phyloP scores from a whole-genome alignment of 2,329 filamentous ascomycete species.

The Nothopassalora personata region DNA sequence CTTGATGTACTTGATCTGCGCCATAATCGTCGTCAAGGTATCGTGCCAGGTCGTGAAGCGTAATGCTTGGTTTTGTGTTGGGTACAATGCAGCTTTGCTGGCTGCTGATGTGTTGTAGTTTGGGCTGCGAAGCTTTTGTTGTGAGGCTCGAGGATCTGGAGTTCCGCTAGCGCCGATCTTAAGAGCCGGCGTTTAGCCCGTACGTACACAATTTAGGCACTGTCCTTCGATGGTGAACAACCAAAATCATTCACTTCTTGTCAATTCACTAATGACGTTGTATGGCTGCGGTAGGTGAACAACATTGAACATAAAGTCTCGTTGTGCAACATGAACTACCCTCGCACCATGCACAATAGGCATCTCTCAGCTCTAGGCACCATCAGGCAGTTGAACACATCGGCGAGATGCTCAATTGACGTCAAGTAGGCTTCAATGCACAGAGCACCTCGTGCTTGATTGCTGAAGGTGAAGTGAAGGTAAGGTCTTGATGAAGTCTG shows the following conservation, averaged over 20 bases:
- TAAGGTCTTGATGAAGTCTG: neutral
- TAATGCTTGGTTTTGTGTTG: neutral
- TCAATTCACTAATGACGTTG: too few species aligned
- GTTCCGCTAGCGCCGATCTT: neutral
- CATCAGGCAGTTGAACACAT: neutral
- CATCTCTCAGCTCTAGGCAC: neutral
- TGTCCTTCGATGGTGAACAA: too few species aligned
- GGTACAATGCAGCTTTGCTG: neutral
- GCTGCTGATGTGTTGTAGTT: neutral
- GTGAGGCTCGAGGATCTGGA: neutral
- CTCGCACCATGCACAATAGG: neutral
- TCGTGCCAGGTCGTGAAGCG: neutral
- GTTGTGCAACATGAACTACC: neutral
- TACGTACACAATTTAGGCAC: too few species aligned
- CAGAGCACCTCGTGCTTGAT: too few species aligned
- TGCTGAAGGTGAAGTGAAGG: too few species aligned
- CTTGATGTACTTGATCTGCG: conserved; percentile 30
- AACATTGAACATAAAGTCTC: neutral
- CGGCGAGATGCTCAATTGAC: neutral
- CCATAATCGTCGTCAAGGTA: conserved; percentile 16
- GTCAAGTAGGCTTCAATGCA: too few species aligned
- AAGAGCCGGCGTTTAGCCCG: neutral
- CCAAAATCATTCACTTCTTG: too few species aligned
- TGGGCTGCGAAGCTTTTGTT: neutral
- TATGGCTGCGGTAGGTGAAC: too few species aligned